Evolutionary conservation across 148 eudicot species (phyloP).

Genomic region (Rhododendron vialii): DNA sequence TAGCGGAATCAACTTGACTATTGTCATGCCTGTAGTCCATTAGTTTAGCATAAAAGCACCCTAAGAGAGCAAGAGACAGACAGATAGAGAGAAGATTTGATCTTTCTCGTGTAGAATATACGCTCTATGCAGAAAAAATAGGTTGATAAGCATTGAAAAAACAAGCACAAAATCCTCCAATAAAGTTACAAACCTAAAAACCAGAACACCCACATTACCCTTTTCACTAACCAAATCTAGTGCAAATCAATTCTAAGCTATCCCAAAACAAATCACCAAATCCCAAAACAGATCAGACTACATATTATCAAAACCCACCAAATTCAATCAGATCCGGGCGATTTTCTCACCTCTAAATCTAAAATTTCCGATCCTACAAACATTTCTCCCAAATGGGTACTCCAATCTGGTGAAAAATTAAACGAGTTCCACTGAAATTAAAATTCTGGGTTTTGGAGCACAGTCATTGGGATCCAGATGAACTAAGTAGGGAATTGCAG

Average conservation of each 20-base stretch:
- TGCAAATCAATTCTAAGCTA: background rate
- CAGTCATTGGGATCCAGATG: background rate
- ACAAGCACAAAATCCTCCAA: background rate
- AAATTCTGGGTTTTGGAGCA: background rate
- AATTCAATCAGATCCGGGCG: background rate
- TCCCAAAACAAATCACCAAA: background rate
- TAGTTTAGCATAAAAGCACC: background rate
- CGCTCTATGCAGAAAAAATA: background rate
- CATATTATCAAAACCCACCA: background rate
- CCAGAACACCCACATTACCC: background rate
- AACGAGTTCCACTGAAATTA: background rate
- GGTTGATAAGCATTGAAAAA: background rate
- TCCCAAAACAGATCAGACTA: background rate
- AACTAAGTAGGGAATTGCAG: background rate
- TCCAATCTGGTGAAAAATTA: slow-evolving; percentile 10
- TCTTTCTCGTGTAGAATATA: background rate
- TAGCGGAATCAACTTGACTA: background rate
- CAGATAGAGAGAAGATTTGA: background rate
- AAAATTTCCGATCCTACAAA: background rate
- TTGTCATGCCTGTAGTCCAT: background rate
- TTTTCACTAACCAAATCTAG: background rate
- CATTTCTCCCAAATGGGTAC: slow-evolving; percentile 16
- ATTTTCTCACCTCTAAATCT: background rate
- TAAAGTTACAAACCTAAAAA: background rate
- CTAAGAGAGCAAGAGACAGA: background rate